Evolutionary conservation across 1,284 basidiomycete species (phyloP), one percentile per base, ranked within the genome.

Genomic region (Meira miltonrushii): DNA sequence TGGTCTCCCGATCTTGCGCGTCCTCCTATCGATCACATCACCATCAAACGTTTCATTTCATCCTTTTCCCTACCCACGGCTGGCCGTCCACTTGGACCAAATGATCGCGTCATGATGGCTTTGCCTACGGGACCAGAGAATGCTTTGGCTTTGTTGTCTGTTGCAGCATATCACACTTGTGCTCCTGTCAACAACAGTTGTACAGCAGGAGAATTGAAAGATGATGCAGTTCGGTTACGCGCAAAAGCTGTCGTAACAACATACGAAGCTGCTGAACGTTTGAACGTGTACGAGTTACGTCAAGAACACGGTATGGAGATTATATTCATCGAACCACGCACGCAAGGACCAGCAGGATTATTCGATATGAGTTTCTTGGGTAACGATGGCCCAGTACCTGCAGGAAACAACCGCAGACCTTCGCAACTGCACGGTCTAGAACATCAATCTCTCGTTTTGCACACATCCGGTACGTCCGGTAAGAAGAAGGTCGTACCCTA

Each of bases 401-500:
- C 62, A 50, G 62, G 64, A 15, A 58, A 57, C 13, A 66, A 67
- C 15, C 64, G 65, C 39, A 43, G 62, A 15, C 72, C 74, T 12
- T 71, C 71, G 2, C 55, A 60, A 6, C 69, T 65, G 12, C 73
- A 76, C 57, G 61, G 61, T 2, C 72, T 77, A 48, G 64, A 72
- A 47, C 67, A 75, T 59, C 74, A 77, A 55, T 67, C 66, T 52
- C 70, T 78, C 17, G 75, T 78, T 9, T 64, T 78, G 37, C 75
- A 78, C 58, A 78, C 75, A 1, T 77, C 74, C n/a, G 75, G 75
- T 15, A 78, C 75, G 1, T 76, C 74, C 33, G 75, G 75, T 46
- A 78, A 71, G 62, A 78, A 78, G 50, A 78, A 78, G 62, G 75
- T 78, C 21, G 75, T 78, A 0, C 75, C 75, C 0, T 78, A 78